Evolutionary conservation across 192 early-diverging fungal species (phyloP).

Genomic region (Rhizoclosmatium sp.): DNA sequence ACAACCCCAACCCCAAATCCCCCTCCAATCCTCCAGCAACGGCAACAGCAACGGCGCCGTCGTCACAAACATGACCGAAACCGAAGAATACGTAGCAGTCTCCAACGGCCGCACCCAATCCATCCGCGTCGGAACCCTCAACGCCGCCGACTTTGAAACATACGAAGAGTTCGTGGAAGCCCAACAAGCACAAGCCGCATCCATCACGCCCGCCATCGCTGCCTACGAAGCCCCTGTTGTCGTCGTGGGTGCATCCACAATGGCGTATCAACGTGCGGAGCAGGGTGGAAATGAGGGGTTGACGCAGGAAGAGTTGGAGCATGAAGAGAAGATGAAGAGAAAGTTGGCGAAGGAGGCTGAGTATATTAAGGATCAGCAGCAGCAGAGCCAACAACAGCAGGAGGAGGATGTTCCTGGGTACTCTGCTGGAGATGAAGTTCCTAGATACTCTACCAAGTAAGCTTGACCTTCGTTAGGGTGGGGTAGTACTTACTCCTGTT

Average conservation of each 20-base stretch:
- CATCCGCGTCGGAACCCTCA: background rate
- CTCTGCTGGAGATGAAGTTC: background rate
- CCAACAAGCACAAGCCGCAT: background rate
- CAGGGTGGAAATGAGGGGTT: background rate
- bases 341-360: slow-evolving; percentile 16
- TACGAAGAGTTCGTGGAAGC: slow-evolving; percentile 19
- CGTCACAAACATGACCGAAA: no score
- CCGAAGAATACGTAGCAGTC: no score
- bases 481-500: background rate
- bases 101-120: no score
- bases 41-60: no score
- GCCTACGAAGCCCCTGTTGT: background rate
- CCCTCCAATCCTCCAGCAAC: no score
- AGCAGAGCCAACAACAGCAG: background rate
- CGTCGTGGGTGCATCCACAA: background rate
- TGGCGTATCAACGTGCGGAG: background rate
- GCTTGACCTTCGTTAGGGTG: background rate
- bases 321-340: slow-evolving; percentile 4
- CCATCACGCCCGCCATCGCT: background rate
- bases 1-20: no score
- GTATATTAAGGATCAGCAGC: background rate
- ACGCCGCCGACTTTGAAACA: slow-evolving; percentile 16
- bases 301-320: background rate
- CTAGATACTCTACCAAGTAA: background rate
- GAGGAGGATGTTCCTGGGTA: slow-evolving; percentile 9